These are phyloP conservation scores for Colletotrichum gigasporum DNA, from an alignment of 2,329 filamentous ascomycete species.

Conservation along the genomic window DNA sequence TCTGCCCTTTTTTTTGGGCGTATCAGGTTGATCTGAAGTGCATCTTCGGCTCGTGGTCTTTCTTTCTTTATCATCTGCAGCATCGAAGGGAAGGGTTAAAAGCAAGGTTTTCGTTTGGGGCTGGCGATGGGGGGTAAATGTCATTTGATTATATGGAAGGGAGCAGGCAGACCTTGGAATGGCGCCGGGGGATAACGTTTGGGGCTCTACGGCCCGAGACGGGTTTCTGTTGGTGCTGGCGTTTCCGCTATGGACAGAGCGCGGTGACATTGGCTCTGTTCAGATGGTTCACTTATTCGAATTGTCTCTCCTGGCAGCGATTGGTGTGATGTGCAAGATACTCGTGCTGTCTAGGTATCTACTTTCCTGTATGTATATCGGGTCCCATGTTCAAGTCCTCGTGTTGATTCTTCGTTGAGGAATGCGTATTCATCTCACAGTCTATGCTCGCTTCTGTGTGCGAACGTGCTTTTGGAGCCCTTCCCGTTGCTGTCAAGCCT, in stretches of 20 bases:
- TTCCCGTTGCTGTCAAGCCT: no score
- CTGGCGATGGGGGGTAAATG: slow-evolving; percentile 4
- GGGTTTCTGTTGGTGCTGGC: not conserved
- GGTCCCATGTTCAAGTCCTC: not conserved
- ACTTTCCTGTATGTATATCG: slow-evolving; percentile 1
- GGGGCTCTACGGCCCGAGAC: not conserved
- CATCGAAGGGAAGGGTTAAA: slow-evolving; percentile 21
- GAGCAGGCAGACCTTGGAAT: slow-evolving; percentile 10
- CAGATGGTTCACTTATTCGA: not conserved
- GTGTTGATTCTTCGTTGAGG: not conserved
- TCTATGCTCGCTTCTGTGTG: not conserved
- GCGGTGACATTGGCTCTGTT: not conserved
- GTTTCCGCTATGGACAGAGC: not conserved
- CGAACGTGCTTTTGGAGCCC: no score
- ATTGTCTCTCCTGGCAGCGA: not conserved
- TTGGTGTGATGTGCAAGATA: not conserved
- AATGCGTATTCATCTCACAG: not conserved
- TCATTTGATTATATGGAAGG: slow-evolving; percentile 19
- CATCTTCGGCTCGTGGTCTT: slow-evolving; percentile 23
- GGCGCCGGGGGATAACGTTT: slow-evolving; percentile 17
- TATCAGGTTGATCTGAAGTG: slow-evolving; percentile 23
- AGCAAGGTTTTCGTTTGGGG: slow-evolving; percentile 25
- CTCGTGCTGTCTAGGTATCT: not conserved
- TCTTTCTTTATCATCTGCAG: slow-evolving; percentile 23
- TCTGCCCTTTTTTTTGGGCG: slow-evolving; percentile 11